Base-by-base conservation (phyloP, 1,284 basidiomycete species). In the Wolfiporia cocos region DNA sequence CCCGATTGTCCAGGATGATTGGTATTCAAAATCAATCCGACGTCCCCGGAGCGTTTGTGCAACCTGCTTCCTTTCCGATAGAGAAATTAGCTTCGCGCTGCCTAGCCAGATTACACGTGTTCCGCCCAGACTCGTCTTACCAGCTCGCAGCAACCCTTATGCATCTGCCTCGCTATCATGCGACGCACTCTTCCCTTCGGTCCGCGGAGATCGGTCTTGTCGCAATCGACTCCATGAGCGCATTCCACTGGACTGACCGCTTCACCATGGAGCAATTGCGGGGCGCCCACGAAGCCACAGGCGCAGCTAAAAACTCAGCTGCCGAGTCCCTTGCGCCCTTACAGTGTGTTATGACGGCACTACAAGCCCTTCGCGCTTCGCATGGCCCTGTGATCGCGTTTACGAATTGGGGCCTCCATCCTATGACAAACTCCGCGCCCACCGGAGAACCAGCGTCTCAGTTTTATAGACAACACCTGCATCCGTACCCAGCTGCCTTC, bases 211-310 rank as follows among this genome's bases (percentile, higher is more conserved):
- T 87, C 15, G 78, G 75, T 11, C 55, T 87, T 39, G 57, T 88
- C 20, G 78, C 76, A 12, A 65, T 92, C 31, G 88, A 92, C 61
- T 85, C 85, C 5, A 64, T 89, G 43, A 84, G 81, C 57, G 59
- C 84, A 0, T 88, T 85, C 57, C 78, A 85, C 62, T 90, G 87
- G 86, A 51, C 69, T 7, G 86, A 92, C 57, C 77, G 83, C 29
- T 81, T 78, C 56, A 65, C 68, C 30, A 58, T 65, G 24, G 86
- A 89, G 56, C 76, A 79, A 48, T 51, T 68, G 39, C 71, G 66
- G 34, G 51, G 54, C 17, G 48, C 45, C 40, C 41, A 43, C 10
- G 39, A 42, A 26, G 44, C 39, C 14, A 34, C 23, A 20, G 39
- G n/a, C 28, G 28, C 42, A 24, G 20, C 32, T 19, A 33, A 29